Conservation (phyloP, 331 rosid species). For the Quercus lobata region DNA sequence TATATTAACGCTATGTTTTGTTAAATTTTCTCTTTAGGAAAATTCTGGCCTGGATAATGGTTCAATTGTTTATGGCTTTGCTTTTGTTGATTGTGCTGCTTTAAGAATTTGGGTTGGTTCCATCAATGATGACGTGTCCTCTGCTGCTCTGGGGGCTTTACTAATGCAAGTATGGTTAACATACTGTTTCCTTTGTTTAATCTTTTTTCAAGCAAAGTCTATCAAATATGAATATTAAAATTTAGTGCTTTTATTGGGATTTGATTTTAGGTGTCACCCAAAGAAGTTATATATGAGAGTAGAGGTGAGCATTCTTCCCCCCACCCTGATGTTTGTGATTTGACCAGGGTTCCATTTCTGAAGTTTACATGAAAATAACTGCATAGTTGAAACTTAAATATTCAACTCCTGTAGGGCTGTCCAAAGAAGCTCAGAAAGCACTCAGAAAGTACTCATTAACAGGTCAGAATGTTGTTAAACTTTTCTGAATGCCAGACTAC, state of each 20-base stretch:
- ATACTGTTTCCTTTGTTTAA: constrained; percentile 12
- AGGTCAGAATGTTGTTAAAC: constrained; percentile 35
- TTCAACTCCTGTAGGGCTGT: constrained; percentile 50
- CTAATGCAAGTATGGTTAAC: constrained; percentile 73
- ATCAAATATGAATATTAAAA: constrained; percentile 14
- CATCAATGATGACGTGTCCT: constrained; percentile 71
- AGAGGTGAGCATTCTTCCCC: constrained; percentile 50
- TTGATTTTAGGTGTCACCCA: constrained; percentile 77
- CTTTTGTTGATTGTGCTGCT: constrained; percentile 91
- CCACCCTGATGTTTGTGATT: background rate
- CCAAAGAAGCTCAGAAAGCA: constrained; percentile 75
- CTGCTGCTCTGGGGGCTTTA: constrained; percentile 84
- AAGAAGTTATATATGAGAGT: constrained; percentile 73
- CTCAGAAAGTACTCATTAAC: constrained; percentile 70
- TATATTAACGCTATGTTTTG: constrained; percentile 11
- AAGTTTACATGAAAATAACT: constrained; percentile 9
- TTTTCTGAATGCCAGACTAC: constrained; percentile 1
- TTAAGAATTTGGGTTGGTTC: constrained; percentile 87
- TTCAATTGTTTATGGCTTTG: constrained; percentile 73
- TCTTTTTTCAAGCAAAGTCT: constrained; percentile 10
- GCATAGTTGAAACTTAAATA: constrained; percentile 8
- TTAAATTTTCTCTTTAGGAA: constrained; percentile 42
- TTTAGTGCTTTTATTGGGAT: constrained; percentile 23
- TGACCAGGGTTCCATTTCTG: constrained; percentile 1
- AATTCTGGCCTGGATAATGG: constrained; percentile 47